These are phyloP conservation scores for Lathyrus sativus DNA, from an alignment of 306 rosid genomes.

Conservation along the genomic window DNA sequence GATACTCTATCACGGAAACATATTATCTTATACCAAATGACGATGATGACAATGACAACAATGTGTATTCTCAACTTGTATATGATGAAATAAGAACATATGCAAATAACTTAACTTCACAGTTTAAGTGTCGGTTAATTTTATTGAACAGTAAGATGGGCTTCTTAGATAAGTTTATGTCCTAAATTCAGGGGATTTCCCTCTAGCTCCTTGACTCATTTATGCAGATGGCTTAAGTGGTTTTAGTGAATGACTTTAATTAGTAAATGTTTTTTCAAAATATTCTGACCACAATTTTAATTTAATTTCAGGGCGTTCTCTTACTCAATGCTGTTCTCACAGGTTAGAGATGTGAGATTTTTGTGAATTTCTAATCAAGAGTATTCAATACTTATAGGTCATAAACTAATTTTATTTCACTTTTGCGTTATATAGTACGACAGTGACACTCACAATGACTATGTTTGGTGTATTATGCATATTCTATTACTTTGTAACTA, in stretches of 20 bases:
- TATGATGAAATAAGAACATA: too few relatives aligned
- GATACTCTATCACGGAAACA: not conserved
- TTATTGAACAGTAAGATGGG: not conserved
- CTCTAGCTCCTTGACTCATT: not conserved
- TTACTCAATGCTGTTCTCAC: slow-evolving; percentile 94
- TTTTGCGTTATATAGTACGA: slow-evolving; percentile 6
- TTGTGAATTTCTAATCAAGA: slow-evolving; percentile 3
- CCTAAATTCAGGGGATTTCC: slow-evolving; percentile 5
- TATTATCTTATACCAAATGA: not conserved
- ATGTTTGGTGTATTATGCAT: slow-evolving; percentile 23
- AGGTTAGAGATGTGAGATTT: slow-evolving; percentile 52
- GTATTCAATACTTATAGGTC: not conserved
- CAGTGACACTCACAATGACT: not conserved
- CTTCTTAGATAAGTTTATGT: not conserved
- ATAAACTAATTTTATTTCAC: not conserved
- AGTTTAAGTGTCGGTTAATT: not conserved
- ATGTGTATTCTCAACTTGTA: not conserved
- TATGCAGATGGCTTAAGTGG: not conserved
- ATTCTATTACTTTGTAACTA: slow-evolving; percentile 7
- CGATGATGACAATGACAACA: not conserved
- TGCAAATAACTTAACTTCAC: not conserved
- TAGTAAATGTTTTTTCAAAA: not conserved
- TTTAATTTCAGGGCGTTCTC: slow-evolving; percentile 78
- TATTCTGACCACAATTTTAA: slow-evolving; percentile 37
- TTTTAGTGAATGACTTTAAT: not conserved